Base-by-base conservation (phyloP, 129 eudicot species). In the Flaveria sonorensis region DNA sequence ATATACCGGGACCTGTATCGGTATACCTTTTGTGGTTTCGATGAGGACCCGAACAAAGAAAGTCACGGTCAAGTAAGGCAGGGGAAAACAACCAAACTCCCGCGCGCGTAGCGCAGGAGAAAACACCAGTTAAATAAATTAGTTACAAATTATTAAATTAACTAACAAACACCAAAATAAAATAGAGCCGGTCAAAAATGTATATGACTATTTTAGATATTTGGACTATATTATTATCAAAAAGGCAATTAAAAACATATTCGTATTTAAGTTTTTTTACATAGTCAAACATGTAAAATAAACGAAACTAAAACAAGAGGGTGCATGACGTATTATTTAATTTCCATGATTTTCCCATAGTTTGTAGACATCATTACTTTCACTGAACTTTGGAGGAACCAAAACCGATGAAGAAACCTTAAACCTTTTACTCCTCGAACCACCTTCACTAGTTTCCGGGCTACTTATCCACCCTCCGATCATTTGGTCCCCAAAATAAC, bases 351-450 rank as follows among this genome's bases (percentile, higher is more conserved):
- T 1, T 39, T 3, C 63, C 40, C 40, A 36, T 36, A 36, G 40
- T 36, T 36, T 36, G 40, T 36, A 36, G 40, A 36, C 40, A 36
- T 86, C 90, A 7, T 70, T 52, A 42, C 50, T 55, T 67, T 67
- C 84, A 63, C 81, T 82, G 10, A 91, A 91, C 55, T 85, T 88
- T 18, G 97, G 84, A 77, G 97, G 97, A 81, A 91, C 89, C 75
- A 88, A 36, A 53, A 91, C 81, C 14, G 94, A 88, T 0, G 97
- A 91, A 12, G 94, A 88, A 53, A 88, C 94, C 85, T 88, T 88
- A 82, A 88, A 87, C 88, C 94, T 88, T 73, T 91, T 88, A 72
- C 92, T 91, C 67, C 86, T 84, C 7, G 88, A 88, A 26, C 83
- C 93, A 73, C 68, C 85, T 7, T 55, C 79, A 15, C 88, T 82